Evolutionary conservation across 2,329 filamentous ascomycete species (phyloP).

Genomic region (Aschersonia sp.): DNA sequence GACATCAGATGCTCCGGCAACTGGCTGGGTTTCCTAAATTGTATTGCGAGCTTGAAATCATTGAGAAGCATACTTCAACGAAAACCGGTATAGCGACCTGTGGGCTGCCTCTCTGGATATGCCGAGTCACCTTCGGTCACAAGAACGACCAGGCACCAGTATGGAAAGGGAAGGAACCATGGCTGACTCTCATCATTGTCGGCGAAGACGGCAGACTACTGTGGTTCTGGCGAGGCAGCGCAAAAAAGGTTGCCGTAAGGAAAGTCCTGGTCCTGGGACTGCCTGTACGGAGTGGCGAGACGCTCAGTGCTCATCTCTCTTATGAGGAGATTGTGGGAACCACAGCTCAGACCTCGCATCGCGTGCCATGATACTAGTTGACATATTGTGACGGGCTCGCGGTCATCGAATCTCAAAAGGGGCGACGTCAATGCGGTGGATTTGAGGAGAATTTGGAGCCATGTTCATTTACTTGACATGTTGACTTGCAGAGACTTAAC

Average conservation of each 20-base stretch:
- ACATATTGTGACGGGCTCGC: not conserved
- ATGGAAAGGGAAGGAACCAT: conserved; percentile 52
- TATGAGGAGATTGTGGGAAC: conserved; percentile 75
- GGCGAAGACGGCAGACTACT: conserved; percentile 36
- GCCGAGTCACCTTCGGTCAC: conserved; percentile 57
- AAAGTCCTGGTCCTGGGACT: conserved; percentile 42
- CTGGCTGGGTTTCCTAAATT: conserved; percentile 56
- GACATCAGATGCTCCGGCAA: conserved; percentile 49
- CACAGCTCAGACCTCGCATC: conserved; percentile 14
- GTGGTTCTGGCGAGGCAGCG: conserved; percentile 53
- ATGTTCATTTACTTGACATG: too few relatives aligned
- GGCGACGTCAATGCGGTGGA: too few relatives aligned
- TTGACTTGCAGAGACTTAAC: too few relatives aligned
- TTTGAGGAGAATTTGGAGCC: too few relatives aligned
- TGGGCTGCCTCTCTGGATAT: conserved; percentile 14
- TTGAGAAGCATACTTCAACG: conserved; percentile 6
- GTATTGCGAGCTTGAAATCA: conserved; percentile 22
- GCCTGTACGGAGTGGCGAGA: conserved; percentile 35
- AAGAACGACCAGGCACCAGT: conserved; percentile 46
- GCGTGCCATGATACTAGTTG: conserved; percentile 1
- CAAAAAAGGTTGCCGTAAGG: conserved; percentile 47
- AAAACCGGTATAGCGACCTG: too few relatives aligned
- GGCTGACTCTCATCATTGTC: conserved; percentile 61
- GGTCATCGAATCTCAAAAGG: too few relatives aligned
- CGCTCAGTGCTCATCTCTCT: conserved; percentile 55